Base-by-base conservation (phyloP, 305 asterid genomes). In the Fraxinus nigra region DNA sequence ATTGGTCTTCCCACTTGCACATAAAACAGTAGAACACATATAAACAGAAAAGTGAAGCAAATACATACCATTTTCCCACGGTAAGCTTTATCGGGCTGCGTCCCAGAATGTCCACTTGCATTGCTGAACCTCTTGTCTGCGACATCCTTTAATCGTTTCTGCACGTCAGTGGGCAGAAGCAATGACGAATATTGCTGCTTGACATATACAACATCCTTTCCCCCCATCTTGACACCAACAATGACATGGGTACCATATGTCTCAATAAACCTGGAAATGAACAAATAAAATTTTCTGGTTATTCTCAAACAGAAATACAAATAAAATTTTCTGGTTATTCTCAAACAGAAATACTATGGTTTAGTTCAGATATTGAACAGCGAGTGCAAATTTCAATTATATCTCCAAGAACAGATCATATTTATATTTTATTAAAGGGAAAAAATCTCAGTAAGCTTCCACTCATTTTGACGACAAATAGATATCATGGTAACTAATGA, bases 151-250 rank as follows among this genome's bases (percentile, higher is more conserved):
- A 93, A 87, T 83, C 88, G 84, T 85, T 87, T 88, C 87, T 92
- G 95, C 80, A 92, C 87, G 72, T 93, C 98, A 80, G 80, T 82
- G 18, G 93, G 80, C 85, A 92, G 93, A 80, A 93, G 91, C 30
- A 89, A 79, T 20, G 98, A 93, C 7, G 94, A 86, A 84, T 90
- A 79, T 28, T 87, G 95, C 89, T 93, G 98, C 87, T 93, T 93
- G 82, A 91, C 90, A 86, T 93, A 92, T 78, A 90, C 88, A 82
- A 93, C 91, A 34, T 93, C 98, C 86, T 89, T 93, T 77, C 97
- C 98, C 40, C 98, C 98, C 98, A 93, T 93, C 90, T 93, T 93
- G 69, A 92, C 93, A 75, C 97, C 98, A 86, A 91, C 95, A 84
- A 93, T 81, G 59, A 93, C 87, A 87, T 93, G 98, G 69, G 98